Conservation (phyloP, 768 basidiomycete genomes). For the Saitozyma sp. region DNA sequence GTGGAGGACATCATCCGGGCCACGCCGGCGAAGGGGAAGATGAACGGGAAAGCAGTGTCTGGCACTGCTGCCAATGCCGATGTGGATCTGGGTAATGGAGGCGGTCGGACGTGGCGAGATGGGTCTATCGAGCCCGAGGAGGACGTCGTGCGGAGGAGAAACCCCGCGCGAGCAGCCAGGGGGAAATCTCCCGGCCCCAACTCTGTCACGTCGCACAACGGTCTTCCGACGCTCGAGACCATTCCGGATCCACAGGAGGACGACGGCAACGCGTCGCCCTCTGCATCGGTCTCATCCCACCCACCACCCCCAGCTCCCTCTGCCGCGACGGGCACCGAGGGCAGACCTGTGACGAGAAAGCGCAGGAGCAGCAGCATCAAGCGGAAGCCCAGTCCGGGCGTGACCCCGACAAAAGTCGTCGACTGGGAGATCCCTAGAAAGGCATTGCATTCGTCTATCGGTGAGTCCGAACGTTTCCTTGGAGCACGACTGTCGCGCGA, state of each 20-base stretch:
- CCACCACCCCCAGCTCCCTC: constrained; percentile 40
- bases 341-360: constrained; percentile 24
- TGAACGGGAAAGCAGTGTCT: too few relatives aligned
- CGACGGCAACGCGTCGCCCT: not conserved
- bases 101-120: constrained; percentile 13
- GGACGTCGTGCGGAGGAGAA: not conserved
- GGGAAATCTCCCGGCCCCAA: constrained; percentile 9
- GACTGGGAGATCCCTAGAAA: constrained; percentile 94
- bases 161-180: not conserved
- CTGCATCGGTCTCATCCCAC: not conserved
- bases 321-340: constrained; percentile 16
- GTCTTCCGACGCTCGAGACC: constrained; percentile 33
- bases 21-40: too few relatives aligned
- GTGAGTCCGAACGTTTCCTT: constrained; percentile 60
- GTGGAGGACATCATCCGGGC: too few relatives aligned
- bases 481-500: not conserved
- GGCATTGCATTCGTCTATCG: constrained; percentile 81
- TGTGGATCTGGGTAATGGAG: too few relatives aligned
- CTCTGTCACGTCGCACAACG: constrained; percentile 15
- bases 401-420: constrained; percentile 52
- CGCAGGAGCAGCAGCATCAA: constrained; percentile 39
- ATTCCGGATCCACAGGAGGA: constrained; percentile 23
- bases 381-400: constrained; percentile 39
- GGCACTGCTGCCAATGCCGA: too few relatives aligned
- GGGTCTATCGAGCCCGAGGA: constrained; percentile 20